phyloP scores from a whole-genome alignment of 2,329 filamentous ascomycete genomes.

The Myriosclerotinia scirpicola region DNA sequence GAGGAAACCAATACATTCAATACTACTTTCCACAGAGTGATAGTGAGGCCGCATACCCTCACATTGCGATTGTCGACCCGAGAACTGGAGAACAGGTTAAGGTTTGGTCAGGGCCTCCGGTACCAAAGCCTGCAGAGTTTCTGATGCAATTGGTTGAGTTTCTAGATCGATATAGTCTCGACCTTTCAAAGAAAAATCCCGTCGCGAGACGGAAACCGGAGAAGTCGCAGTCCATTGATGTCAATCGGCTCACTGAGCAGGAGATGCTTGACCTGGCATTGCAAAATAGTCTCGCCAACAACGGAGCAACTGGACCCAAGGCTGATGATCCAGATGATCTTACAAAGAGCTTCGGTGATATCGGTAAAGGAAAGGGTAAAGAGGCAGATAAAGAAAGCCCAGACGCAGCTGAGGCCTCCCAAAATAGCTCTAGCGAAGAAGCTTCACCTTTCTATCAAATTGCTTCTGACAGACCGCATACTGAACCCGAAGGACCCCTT shows the following conservation, averaged over 20 bases:
- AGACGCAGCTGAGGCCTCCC: slow-evolving; percentile 40
- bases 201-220: slow-evolving; percentile 77
- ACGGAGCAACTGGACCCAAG: slow-evolving; percentile 48
- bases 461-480: slow-evolving; percentile 68
- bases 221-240: slow-evolving; percentile 66
- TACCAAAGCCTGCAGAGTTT: slow-evolving; percentile 75
- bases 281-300: slow-evolving; percentile 74
- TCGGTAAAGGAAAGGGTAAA: slow-evolving; percentile 56
- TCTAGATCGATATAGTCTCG: slow-evolving; percentile 92
- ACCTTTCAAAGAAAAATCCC: slow-evolving; percentile 85
- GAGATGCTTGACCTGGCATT: slow-evolving; percentile 96
- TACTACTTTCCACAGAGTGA: slow-evolving; percentile 85
- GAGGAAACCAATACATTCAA: slow-evolving; percentile 77
- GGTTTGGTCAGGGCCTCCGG: slow-evolving; percentile 84
- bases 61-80: slow-evolving; percentile 94
- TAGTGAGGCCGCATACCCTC: slow-evolving; percentile 86
- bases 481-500: slow-evolving; percentile 67
- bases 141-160: slow-evolving; percentile 92
- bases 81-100: slow-evolving; percentile 97
- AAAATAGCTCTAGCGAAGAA: slow-evolving; percentile 34
- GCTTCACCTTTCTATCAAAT: slow-evolving; percentile 66
- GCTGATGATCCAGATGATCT: slow-evolving; percentile 83
- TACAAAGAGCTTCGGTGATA: slow-evolving; percentile 62
- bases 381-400: slow-evolving; percentile 42
- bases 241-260: slow-evolving; percentile 91